Percentiles rank a stretch among this genome's conserved stretches.
Evolutionary conservation across 108 stramenopile genomes (phyloP).

Genomic region (Cyclotella kingstonii): DNA sequence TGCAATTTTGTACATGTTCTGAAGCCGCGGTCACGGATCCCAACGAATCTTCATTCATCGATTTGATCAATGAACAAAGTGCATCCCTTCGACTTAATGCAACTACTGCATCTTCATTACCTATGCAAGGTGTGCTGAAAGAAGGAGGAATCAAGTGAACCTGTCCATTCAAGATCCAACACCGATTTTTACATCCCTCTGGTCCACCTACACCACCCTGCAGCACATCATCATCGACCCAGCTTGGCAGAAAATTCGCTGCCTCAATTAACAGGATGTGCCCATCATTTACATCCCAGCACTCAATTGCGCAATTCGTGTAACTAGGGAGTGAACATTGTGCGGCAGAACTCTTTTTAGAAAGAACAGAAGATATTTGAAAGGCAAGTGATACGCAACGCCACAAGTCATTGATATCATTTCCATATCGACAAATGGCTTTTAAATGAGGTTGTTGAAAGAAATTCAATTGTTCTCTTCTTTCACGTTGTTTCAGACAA

Average conservation of each 20-base stretch:
- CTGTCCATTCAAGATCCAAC: slow-evolving; percentile 65
- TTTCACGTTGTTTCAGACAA: neutral
- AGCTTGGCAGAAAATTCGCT: slow-evolving; percentile 62
- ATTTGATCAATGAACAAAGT: slow-evolving; percentile 16
- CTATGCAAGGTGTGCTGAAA: neutral
- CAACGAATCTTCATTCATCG: neutral
- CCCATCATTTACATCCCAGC: slow-evolving; percentile 73
- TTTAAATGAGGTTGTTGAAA: slow-evolving; percentile 58
- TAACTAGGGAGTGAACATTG: neutral
- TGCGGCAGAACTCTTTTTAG: too few species aligned
- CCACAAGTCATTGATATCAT: slow-evolving; percentile 64
- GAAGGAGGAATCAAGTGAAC: slow-evolving; percentile 50
- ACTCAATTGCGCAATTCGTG: slow-evolving; percentile 46
- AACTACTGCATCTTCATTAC: neutral
- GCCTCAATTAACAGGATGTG: slow-evolving; percentile 71
- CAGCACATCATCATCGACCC: slow-evolving; percentile 62
- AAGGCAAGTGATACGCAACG: slow-evolving; percentile 43
- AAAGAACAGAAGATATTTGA: slow-evolving; percentile 34
- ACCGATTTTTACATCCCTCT: slow-evolving; percentile 46
- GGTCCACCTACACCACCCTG: slow-evolving; percentile 50
- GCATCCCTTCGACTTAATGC: slow-evolving; percentile 23
- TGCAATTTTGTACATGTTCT: slow-evolving; percentile 36
- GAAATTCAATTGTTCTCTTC: neutral
- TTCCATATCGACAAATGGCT: slow-evolving; percentile 59
- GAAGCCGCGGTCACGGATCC: slow-evolving; percentile 6